phyloP scores from a whole-genome alignment of 257 asterid genomes.

The Primulina eburnea region DNA sequence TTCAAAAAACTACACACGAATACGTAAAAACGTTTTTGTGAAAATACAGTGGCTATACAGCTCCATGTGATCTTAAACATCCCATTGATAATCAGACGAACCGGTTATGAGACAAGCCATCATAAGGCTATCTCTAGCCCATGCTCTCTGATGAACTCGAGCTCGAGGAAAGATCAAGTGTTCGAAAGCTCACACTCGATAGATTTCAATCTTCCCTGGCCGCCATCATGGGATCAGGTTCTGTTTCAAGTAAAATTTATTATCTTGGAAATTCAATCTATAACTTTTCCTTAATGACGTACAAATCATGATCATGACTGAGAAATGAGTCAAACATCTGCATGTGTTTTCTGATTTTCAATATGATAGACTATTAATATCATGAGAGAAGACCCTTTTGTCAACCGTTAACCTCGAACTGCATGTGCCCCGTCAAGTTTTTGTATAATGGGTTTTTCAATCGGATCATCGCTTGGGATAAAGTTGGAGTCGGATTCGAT shows the following conservation, averaged over 20 bases:
- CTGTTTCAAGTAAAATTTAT: constrained; percentile 19
- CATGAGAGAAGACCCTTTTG: background rate
- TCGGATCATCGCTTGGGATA: background rate
- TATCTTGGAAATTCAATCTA: constrained; percentile 2
- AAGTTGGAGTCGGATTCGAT: background rate
- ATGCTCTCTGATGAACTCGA: background rate
- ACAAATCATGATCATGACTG: constrained; percentile 19
- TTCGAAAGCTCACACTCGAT: background rate
- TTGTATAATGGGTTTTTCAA: too few relatives aligned
- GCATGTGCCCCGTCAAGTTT: too few relatives aligned
- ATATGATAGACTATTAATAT: constrained; percentile 1
- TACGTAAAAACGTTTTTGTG: too few relatives aligned
- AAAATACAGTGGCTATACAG: too few relatives aligned
- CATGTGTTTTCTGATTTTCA: background rate
- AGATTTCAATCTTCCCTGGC: background rate
- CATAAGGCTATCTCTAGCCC: too few relatives aligned
- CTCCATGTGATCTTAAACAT: background rate
- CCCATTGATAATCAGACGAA: background rate
- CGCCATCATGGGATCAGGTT: constrained; percentile 15
- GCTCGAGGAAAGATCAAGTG: background rate
- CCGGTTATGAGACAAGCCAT: too few relatives aligned
- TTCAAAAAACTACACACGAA: too few relatives aligned
- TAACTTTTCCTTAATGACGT: constrained; percentile 2
- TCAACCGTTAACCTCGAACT: background rate
- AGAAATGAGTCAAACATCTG: constrained; percentile 15